Conservation (phyloP, 164 flowering plant genomes). For the Saururus chinensis region DNA sequence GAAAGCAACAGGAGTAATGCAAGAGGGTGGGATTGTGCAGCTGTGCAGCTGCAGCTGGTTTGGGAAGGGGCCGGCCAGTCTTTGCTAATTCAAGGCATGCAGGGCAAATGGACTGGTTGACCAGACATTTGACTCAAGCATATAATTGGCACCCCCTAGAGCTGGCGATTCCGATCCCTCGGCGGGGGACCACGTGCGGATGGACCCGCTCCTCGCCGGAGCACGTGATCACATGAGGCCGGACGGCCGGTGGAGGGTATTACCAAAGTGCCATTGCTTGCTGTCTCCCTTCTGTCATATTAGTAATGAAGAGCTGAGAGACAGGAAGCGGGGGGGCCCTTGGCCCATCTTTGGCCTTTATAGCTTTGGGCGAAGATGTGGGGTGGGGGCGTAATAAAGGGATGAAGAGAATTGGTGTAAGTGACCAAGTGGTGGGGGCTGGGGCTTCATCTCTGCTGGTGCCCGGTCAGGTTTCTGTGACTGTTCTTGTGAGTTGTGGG, state of each 20-base stretch:
- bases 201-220: neutral
- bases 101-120: constrained; percentile 18
- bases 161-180: constrained; percentile 36
- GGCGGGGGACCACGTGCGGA: constrained; percentile 26
- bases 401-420: too few relatives aligned
- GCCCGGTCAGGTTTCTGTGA: too few relatives aligned
- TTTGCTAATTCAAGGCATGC: constrained; percentile 1
- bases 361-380: too few relatives aligned
- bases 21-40: neutral
- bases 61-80: neutral
- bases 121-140: constrained; percentile 22
- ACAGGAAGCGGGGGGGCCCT: too few relatives aligned
- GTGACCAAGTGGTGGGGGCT: too few relatives aligned
- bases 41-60: neutral
- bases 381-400: too few relatives aligned
- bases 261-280: neutral
- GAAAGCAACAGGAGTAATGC: neutral
- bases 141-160: constrained; percentile 21
- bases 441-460: too few relatives aligned
- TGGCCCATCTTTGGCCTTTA: too few relatives aligned
- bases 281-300: neutral
- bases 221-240: constrained; percentile 8
- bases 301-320: too few relatives aligned
- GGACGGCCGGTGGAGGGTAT: neutral
- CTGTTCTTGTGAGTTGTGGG: too few relatives aligned